These are phyloP conservation scores for Omphalea diandra DNA, from an alignment of 441 rosid species.

Conservation along the genomic window DNA sequence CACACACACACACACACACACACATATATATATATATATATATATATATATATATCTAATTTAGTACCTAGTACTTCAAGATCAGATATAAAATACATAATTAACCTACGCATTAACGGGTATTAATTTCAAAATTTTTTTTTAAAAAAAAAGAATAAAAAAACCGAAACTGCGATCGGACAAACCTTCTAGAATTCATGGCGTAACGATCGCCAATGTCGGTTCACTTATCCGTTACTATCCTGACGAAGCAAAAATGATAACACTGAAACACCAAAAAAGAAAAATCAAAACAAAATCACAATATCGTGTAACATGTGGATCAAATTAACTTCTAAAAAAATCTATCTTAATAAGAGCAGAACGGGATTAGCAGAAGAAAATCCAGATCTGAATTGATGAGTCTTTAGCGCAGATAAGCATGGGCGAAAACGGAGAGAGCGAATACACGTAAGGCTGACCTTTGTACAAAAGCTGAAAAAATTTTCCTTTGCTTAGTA, in stretches of 20 bases:
- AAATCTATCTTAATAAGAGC: background rate
- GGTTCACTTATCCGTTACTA: background rate
- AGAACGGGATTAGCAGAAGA: background rate
- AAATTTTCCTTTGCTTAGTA: background rate
- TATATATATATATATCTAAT: slow-evolving; percentile 10
- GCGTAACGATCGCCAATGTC: background rate
- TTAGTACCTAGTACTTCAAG: background rate
- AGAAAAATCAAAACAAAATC: too few species aligned
- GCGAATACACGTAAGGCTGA: background rate
- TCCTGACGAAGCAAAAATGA: background rate
- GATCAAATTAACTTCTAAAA: background rate
- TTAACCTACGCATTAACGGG: background rate
- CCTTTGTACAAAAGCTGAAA: slow-evolving; percentile 9
- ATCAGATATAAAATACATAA: background rate
- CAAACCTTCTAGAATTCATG: slow-evolving; percentile 57
- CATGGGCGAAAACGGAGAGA: background rate
- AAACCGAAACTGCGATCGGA: slow-evolving; percentile 12
- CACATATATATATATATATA: too few species aligned
- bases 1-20: too few species aligned
- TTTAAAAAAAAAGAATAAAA: too few species aligned
- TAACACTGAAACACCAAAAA: slow-evolving; percentile 9
- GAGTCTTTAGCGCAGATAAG: background rate
- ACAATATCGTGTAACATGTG: too few species aligned
- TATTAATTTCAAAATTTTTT: background rate
- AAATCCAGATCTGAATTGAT: slow-evolving; percentile 12